phyloP scores from a whole-genome alignment of 257 asterid species.

The Dorcoceras hygrometricum region DNA sequence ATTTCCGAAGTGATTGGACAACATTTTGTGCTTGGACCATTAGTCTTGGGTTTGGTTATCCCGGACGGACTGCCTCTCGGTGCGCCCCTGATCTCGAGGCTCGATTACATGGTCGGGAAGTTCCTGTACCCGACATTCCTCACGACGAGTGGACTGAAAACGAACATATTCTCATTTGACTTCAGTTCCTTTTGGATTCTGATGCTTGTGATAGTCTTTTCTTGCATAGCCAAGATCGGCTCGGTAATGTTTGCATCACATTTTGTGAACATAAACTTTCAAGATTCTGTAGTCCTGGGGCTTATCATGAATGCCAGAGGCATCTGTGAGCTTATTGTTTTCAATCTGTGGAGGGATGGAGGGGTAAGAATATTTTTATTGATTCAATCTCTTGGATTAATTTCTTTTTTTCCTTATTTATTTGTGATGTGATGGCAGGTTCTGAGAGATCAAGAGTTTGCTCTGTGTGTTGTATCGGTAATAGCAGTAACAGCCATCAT shows the following conservation, averaged over 20 bases:
- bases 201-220: constrained; percentile 24
- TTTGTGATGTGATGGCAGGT: constrained; percentile 32
- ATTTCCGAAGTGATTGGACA: constrained; percentile 64
- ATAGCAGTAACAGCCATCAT: constrained; percentile 50
- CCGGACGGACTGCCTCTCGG: constrained; percentile 81
- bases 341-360: constrained; percentile 49
- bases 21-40: constrained; percentile 64
- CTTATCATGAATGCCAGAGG: constrained; percentile 64
- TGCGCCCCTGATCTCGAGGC: constrained; percentile 39
- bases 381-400: neutral
- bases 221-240: constrained; percentile 37
- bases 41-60: constrained; percentile 52
- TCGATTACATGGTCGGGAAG: constrained; percentile 60
- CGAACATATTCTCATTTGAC: constrained; percentile 44
- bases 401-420: neutral
- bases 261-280: constrained; percentile 30
- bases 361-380: constrained; percentile 51
- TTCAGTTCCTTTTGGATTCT: constrained; percentile 39
- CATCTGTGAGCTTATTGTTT: constrained; percentile 54
- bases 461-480: constrained; percentile 47
- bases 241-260: constrained; percentile 35
- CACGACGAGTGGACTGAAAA: constrained; percentile 69
- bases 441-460: constrained; percentile 46
- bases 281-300: constrained; percentile 58
- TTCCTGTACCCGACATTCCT: constrained; percentile 65